Evolutionary conservation across 164 flowering plant genomes (phyloP).

Genomic region (Kalanchoe fedtschenkoi): DNA sequence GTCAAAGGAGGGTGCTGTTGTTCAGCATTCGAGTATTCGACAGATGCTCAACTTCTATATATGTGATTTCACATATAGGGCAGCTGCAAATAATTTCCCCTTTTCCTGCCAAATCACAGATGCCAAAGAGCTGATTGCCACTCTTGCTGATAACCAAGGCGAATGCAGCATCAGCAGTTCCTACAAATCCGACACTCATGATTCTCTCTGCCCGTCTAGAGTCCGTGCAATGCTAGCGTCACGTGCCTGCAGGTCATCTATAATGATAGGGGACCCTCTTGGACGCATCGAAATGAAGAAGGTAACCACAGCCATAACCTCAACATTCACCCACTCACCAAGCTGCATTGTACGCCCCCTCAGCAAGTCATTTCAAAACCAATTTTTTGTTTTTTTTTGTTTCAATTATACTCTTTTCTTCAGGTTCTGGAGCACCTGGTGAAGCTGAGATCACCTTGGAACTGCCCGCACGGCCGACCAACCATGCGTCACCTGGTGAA

Average conservation of each 20-base stretch:
- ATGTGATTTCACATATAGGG: background rate
- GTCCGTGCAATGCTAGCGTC: slow-evolving; percentile 97
- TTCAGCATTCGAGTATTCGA: background rate
- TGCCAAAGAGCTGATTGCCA: slow-evolving; percentile 84
- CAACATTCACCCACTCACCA: too few relatives aligned
- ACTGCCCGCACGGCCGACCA: slow-evolving; percentile 99
- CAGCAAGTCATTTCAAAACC: background rate
- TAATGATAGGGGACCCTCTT: slow-evolving; percentile 86
- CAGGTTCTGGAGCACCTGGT: slow-evolving; percentile 77
- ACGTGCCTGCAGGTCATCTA: slow-evolving; percentile 91
- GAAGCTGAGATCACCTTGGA: slow-evolving; percentile 86
- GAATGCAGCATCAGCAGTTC: too few relatives aligned
- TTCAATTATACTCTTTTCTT: slow-evolving; percentile 2
- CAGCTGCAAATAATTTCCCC: background rate
- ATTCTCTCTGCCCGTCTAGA: slow-evolving; percentile 85
- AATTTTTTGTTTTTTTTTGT: background rate
- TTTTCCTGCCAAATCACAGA: slow-evolving; percentile 30
- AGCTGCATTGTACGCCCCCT: background rate
- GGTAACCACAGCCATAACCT: slow-evolving; percentile 26
- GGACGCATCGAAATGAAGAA: slow-evolving; percentile 81
- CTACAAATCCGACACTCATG: slow-evolving; percentile 53
- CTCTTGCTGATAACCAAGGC: slow-evolving; percentile 72
- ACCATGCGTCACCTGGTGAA: slow-evolving; percentile 97
- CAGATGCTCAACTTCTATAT: too few relatives aligned
- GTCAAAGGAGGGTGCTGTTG: background rate